Conservation (phyloP, 495 filamentous ascomycete species). For the Polyplosphaeria fusca region DNA sequence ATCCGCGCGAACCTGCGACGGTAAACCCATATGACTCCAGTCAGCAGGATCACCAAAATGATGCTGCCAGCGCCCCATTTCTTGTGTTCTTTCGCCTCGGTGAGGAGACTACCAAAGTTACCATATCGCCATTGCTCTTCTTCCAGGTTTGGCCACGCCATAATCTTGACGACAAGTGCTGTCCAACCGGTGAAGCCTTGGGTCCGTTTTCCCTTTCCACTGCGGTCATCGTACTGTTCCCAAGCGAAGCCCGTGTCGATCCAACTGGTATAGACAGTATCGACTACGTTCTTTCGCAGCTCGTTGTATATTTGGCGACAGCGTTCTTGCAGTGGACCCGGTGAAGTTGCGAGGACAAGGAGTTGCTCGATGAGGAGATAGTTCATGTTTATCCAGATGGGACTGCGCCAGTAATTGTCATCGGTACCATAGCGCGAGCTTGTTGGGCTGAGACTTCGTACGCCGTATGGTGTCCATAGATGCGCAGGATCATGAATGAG, state of each 20-base stretch:
- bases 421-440: slow-evolving; percentile 78
- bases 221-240: slow-evolving; percentile 96
- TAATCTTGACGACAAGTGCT: slow-evolving; percentile 65
- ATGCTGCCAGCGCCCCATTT: too few relatives aligned
- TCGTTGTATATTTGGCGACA: slow-evolving; percentile 70
- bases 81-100: too few relatives aligned
- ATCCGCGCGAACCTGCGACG: too few relatives aligned
- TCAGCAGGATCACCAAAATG: too few relatives aligned
- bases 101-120: too few relatives aligned
- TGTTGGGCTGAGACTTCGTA: slow-evolving; percentile 80
- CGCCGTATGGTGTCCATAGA: slow-evolving; percentile 78
- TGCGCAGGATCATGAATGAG: slow-evolving; percentile 76
- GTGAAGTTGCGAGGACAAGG: slow-evolving; percentile 53
- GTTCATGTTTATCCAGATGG: slow-evolving; percentile 97
- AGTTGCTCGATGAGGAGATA: slow-evolving; percentile 80
- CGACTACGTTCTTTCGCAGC: slow-evolving; percentile 77
- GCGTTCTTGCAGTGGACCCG: slow-evolving; percentile 67
- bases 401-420: slow-evolving; percentile 96
- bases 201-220: slow-evolving; percentile 86
- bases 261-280: slow-evolving; percentile 85
- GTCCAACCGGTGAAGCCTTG: slow-evolving; percentile 99
- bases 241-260: slow-evolving; percentile 89
- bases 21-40: too few relatives aligned
- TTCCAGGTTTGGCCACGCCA: slow-evolving; percentile 20
- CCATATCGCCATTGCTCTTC: not conserved